These are phyloP conservation scores for Neospora caninum DNA, from an alignment of 169 alveolate species.

Conservation along the genomic window DNA sequence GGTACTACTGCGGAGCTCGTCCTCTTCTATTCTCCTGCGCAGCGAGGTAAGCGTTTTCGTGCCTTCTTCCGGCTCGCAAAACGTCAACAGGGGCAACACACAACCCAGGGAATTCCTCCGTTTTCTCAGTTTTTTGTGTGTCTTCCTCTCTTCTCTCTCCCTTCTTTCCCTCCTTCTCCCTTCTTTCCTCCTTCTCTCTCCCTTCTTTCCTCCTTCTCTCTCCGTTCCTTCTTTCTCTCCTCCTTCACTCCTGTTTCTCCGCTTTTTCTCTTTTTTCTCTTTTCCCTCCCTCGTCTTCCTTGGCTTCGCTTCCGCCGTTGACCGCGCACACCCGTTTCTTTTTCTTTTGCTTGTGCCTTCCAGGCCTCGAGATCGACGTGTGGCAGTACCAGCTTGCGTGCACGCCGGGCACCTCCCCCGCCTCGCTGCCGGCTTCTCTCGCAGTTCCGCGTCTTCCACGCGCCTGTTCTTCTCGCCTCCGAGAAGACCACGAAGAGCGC, in stretches of 20 bases:
- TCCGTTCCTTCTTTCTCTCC: not conserved
- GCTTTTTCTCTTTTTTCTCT: not conserved
- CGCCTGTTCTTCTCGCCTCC: too few species aligned
- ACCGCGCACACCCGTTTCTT: not conserved
- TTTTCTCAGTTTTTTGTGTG: too few species aligned
- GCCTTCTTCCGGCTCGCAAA: not conserved
- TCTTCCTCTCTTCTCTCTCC: not conserved
- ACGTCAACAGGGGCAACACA: not conserved
- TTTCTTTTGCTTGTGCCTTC: not conserved
- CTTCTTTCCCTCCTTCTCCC: not conserved
- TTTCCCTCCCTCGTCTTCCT: not conserved
- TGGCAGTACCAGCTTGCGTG: constrained; percentile 3
- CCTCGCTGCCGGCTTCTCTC: constrained; percentile 22
- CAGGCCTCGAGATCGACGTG: constrained; percentile 1
- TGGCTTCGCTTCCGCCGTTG: not conserved
- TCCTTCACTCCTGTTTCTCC: not conserved
- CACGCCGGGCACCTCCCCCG: not conserved
- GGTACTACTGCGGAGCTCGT: constrained; percentile 4
- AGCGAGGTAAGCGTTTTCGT: not conserved
- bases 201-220: not conserved
- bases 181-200: not conserved
- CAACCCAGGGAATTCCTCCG: not conserved
- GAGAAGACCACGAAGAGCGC: too few species aligned
- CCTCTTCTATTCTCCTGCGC: not conserved
- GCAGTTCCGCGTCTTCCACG: too few species aligned